Base-by-base conservation (phyloP, 805 yeast genomes). In the Metschnikowia vanudenii region DNA sequence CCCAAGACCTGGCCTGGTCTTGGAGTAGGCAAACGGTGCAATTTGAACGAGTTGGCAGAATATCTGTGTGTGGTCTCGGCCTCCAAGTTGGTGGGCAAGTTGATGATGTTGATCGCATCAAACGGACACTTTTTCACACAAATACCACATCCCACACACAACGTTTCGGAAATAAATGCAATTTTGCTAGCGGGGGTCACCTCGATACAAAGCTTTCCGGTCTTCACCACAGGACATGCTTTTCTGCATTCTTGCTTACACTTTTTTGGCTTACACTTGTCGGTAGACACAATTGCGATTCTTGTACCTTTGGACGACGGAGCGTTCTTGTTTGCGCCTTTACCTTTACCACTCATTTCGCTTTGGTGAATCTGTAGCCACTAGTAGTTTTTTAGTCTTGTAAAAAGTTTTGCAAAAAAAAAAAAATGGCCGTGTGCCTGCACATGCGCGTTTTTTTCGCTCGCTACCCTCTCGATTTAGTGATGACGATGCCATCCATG, bases 91-190 rank as follows among this genome's bases (percentile, higher is more conserved):
- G 98, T 92, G 54, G 99, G 99, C 67, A 94, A 77, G 65, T 94
- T 94, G 75, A 94, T 94, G 65, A 94, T 94, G 63, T 81, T 86
- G 62, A 94, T 91, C 53, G 99, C 99, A 62, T 92, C 96, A 64
- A 94, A 94, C 26, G 99, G 99, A 73, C 99, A 94, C 67, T 90
- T 94, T 71, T 94, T 94, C 43, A 91, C 96, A 80, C 99, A 94
- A 59, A 94, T 94, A 90, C 99, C 99, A 78, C 99, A 94, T 67
- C 99, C 99, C 60, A 94, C 92, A 79, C 99, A 94, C 64, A 94
- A 75, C 33, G 75, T 88, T 67, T 94, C 99, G 14, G 96, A 88
- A 49, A 94, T 88, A 67, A 91, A 94, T 13, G 98, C 96, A 62
- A 94, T 88, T 64, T 94, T 94, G 51, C 87, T 81, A 17, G 84